Base-by-base conservation (phyloP, 2,329 filamentous ascomycete genomes). In the Aspergillus piperis region DNA sequence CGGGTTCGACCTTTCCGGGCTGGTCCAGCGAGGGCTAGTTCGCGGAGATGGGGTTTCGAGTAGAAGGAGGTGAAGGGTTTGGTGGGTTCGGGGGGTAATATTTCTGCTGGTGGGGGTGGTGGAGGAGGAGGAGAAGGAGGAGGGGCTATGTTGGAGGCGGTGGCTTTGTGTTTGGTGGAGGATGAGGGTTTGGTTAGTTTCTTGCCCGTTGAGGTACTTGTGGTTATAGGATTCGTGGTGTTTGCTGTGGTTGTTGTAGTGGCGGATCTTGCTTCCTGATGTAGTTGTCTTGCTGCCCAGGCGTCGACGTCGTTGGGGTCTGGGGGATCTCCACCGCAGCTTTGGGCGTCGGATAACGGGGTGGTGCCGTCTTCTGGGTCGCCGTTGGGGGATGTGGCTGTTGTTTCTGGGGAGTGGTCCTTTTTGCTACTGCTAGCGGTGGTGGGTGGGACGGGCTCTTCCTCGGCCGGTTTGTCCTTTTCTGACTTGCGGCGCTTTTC, bases 61-160 rank as follows among this genome's bases (percentile, higher is more conserved):
- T 92, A 98, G 78, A 97, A 97, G 0, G 91, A 96, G n/a, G 82
- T 89, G 71, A 97, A 92, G 39, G 90, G 89, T 60, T 82, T 84
- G 17, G 57, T 48, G 23, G 60, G 62, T 15, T 80, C 74, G 32
- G 80, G 71, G 19, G 70, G 63, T 15, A 61, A 36, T 56, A 66
- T 19, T 57, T 55, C 30, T 59, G 30, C 30, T 47, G 51, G 49
- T 57, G 56, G 30, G 57, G 32, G 36, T 47, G 52, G 51, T 21
- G 47, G 41, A 21, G 36, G 27, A 19, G 11, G 36, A 19, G 19
- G 19, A 3, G 17, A 19, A 19, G 19, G 19, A 21, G 3, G 55
- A 25, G 2, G 25, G 25, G 25, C 25, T 27, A 27, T 27, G 7
- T 27, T 25, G 47, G 41, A 32, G 25, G 25, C 25, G 27, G 58